Percentiles rank a stretch among this genome's conserved stretches.
Conservation (phyloP, 2,329 filamentous ascomycete species). For the Trichoderma atroviride region DNA sequence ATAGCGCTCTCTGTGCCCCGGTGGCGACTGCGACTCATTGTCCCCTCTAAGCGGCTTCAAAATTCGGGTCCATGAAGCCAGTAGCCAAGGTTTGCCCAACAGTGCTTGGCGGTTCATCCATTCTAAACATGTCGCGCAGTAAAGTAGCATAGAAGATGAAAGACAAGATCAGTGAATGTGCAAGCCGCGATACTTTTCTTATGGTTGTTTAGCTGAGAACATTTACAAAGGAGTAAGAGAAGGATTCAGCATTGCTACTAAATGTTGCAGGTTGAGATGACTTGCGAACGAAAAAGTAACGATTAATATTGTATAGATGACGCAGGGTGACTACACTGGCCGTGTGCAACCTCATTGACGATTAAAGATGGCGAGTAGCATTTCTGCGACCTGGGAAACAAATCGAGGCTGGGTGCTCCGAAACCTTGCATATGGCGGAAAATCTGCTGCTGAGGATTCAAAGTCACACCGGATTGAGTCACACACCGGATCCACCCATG, state of each 20-base stretch:
- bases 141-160: neutral
- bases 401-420: neutral
- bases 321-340: neutral
- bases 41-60: neutral
- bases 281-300: neutral
- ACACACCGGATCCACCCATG: slow-evolving; percentile 1
- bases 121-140: neutral
- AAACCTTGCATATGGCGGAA: neutral
- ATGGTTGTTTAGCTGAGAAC: neutral
- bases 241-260: neutral
- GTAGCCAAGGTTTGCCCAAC: neutral
- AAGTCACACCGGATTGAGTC: slow-evolving; percentile 7
- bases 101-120: neutral
- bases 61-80: neutral
- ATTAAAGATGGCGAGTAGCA: neutral
- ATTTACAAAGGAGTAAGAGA: neutral
- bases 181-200: neutral
- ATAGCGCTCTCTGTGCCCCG: neutral
- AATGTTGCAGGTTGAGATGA: neutral
- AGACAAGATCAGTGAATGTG: neutral
- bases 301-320: neutral
- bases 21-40: neutral
- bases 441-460: neutral
- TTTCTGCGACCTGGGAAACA: neutral
- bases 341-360: neutral